Evolutionary conservation across 1,284 basidiomycete genomes (phyloP).

Genomic region (Caloboletus inedulis): DNA sequence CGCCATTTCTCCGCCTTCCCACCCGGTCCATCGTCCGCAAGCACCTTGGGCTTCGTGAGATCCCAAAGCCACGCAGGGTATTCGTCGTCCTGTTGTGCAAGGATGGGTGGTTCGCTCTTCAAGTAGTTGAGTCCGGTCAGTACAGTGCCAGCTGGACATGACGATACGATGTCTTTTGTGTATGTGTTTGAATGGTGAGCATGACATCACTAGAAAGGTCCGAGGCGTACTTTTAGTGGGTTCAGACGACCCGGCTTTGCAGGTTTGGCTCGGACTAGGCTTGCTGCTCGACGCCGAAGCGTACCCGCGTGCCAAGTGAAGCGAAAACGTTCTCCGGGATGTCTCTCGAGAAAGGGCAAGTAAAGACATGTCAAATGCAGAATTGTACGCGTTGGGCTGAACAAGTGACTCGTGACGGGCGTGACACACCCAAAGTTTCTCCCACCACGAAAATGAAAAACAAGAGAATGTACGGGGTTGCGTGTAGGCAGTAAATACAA

Average conservation of each 20-base stretch:
- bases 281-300: conserved; percentile 9
- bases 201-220: neutral
- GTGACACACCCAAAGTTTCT: neutral
- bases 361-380: conserved; percentile 23
- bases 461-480: neutral
- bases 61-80: conserved; percentile 93
- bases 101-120: conserved; percentile 78
- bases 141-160: conserved; percentile 69
- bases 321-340: conserved; percentile 6
- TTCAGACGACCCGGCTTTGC: conserved; percentile 19
- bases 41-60: conserved; percentile 56
- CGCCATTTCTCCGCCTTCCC: conserved; percentile 62
- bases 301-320: conserved; percentile 14
- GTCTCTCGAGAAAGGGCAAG: conserved; percentile 13
- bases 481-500: conserved; percentile 25
- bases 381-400: neutral
- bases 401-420: neutral
- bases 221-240: conserved; percentile 18
- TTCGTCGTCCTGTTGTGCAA: conserved; percentile 78
- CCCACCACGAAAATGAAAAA: no score
- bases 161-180: conserved; percentile 39
- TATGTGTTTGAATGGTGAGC: neutral
- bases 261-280: neutral
- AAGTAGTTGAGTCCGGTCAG: conserved; percentile 78
- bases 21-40: conserved; percentile 67